Base-by-base conservation (phyloP, 257 asterid genomes). In the Scutellaria minor region DNA sequence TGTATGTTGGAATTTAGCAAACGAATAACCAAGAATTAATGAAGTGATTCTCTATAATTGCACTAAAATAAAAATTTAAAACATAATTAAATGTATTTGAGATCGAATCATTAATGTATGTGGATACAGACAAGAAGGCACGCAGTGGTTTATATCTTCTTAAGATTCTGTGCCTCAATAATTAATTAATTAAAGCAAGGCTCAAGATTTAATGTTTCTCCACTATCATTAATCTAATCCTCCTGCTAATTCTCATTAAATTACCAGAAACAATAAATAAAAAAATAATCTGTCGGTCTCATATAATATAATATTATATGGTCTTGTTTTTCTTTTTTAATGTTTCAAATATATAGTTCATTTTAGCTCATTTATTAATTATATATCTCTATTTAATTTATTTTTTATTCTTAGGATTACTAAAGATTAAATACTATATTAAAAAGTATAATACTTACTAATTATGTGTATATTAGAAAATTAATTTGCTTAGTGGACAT, bases 151-250 rank as follows among this genome's bases (percentile, higher is more conserved):
- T 74, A 40, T 71, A 82, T 82, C 78, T 77, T 68, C 68, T 72
- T 82, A 71, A 76, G 87, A 85, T 80, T 80, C 42, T 66, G 79
- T 71, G 80, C 65, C 64, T 44, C 15, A 62, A 71, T 66, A 71
- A 22, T 69, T 72, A 54, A 62, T 67, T 66, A 71, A 22, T 65
- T 72, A 54, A 78, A 20, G 0, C 5, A 65, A 63, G 14, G 81
- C 84, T 74, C 88, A 79, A 72, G 80, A 68, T 81, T 77, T 79
- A 46, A 84, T 84, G 83, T 15, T 46, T 68, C 70, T 42, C 65
- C 77, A 48, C 73, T 56, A 14, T 39, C 27, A 74, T 45, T 71
- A 80, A 77, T 68, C 65, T 66, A 63, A 22, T 47, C 76, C 65
- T 73, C 39, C 20, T 52, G 41, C 71, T 58, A 75, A 77, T 65